Evolutionary conservation across 805 yeast genomes (phyloP), one percentile per base, ranked within the genome.

Genomic region (Wickerhamomyces alni): DNA sequence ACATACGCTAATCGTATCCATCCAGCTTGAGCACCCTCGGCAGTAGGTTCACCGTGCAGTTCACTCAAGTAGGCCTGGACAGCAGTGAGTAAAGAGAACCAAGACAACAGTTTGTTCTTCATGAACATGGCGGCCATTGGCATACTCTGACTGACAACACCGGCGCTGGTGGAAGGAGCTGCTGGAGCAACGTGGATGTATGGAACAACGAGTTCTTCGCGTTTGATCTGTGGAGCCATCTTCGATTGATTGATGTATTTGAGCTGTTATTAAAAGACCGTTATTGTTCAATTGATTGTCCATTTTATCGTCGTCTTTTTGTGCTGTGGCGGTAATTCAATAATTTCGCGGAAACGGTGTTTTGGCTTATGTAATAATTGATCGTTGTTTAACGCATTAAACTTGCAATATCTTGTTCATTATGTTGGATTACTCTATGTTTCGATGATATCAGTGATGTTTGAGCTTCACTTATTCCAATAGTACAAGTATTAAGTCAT

Each of bases 101-200:
- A 75, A 26, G 75, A 64, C 50, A 72, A 59, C 47, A 71, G 46
- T 54, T 70, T 72, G 48, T 66, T 65, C 48, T 58, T 72, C 74
- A 78, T 67, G 59, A 78, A 77, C 77, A 78, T 75, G 35, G 83
- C 83, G 3, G 80, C 80, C 80, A 78, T 74, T 25, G 84, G 83
- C 62, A 78, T 70, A 15, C 80, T 66, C 57, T 74, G 83, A 31
- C 74, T 59, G 34, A 74, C 62, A 58, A 73, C 64, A 10, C 69
- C 65, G 1, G 72, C 55, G 8, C 71, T 64, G 43, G 70, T 70
- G n/a, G 64, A 50, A 24, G 74, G 63, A 19, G 70, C 63, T 46
- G 70, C 70, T 29, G 75, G 72, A 37, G 74, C 69, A n/a, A 56
- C 54, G 51, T 74, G 80, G 39, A 54, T 54, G 62, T 73, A 74